phyloP scores from a whole-genome alignment of 176 grass and related monocot genomes.

The Melocanna baccifera region DNA sequence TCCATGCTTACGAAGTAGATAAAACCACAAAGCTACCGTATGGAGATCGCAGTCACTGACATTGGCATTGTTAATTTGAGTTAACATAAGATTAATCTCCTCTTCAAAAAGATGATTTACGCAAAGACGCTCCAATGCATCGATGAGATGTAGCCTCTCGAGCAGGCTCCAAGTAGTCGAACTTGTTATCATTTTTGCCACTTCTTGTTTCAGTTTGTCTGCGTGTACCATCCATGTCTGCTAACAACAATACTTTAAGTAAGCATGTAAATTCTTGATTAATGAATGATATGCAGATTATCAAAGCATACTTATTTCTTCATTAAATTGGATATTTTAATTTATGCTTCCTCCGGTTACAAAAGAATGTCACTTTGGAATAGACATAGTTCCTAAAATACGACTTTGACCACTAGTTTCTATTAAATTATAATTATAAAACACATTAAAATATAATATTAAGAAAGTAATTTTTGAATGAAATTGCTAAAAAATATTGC shows the following conservation, averaged over 20 bases:
- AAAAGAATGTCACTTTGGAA: too few relatives aligned
- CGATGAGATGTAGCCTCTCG: not conserved
- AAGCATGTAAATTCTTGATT: too few relatives aligned
- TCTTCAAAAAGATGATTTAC: not conserved
- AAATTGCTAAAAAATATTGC: too few relatives aligned
- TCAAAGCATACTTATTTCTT: not conserved
- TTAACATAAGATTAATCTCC: not conserved
- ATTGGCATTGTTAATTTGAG: not conserved
- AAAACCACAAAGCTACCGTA: not conserved
- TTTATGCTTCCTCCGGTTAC: too few relatives aligned
- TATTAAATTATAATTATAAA: too few relatives aligned
- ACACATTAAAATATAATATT: too few relatives aligned
- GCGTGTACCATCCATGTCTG: not conserved
- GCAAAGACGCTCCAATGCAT: not conserved
- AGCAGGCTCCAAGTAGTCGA: not conserved
- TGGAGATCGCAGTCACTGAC: not conserved
- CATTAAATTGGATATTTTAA: too few relatives aligned
- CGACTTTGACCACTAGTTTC: too few relatives aligned
- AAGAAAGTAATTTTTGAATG: too few relatives aligned
- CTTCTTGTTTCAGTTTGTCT: not conserved
- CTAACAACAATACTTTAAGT: not conserved
- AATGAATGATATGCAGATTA: not conserved
- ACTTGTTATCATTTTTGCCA: not conserved
- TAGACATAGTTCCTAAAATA: too few relatives aligned
- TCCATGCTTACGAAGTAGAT: conserved; percentile 12